Conservation (phyloP, 2,329 filamentous ascomycete genomes). For the Helminthosporium solani region DNA sequence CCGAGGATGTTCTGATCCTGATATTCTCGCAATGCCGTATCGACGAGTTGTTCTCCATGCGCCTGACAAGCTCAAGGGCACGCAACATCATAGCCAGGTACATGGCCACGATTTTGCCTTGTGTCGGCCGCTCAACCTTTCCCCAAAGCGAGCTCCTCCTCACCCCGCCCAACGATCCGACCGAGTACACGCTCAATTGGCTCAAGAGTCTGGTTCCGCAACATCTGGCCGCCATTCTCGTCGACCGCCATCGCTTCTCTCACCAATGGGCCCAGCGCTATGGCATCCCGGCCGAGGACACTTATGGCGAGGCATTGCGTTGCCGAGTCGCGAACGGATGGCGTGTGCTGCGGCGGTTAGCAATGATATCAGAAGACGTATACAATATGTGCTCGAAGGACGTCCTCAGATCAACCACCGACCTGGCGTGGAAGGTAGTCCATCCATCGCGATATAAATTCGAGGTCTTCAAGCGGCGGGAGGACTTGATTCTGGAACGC, state of each 20-base stretch:
- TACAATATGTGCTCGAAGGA: slow-evolving; percentile 11
- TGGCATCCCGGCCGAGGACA: slow-evolving; percentile 33
- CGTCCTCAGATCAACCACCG: slow-evolving; percentile 12
- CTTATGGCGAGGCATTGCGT: slow-evolving; percentile 30
- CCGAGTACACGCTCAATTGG: slow-evolving; percentile 19
- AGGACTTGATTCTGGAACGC: slow-evolving; percentile 20
- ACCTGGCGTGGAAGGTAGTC: slow-evolving; percentile 14
- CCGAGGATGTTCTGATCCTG: slow-evolving; percentile 35
- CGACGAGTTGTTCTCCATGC: slow-evolving; percentile 28
- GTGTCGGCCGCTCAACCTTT: slow-evolving; percentile 30
- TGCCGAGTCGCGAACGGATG: slow-evolving; percentile 30
- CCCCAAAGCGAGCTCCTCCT: slow-evolving; percentile 21
- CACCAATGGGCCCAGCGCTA: slow-evolving; percentile 21
- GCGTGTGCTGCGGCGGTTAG: slow-evolving; percentile 25
- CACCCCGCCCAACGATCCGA: slow-evolving; percentile 6
- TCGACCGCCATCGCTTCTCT: slow-evolving; percentile 31
- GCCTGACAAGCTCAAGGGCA: slow-evolving; percentile 19
- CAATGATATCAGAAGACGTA: slow-evolving; percentile 26
- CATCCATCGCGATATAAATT: slow-evolving; percentile 19
- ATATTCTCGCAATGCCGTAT: slow-evolving; percentile 30
- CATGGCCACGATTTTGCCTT: slow-evolving; percentile 28
- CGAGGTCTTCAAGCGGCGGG: slow-evolving; percentile 17
- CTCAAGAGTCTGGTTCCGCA: slow-evolving; percentile 29
- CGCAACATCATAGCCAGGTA: slow-evolving; percentile 28
- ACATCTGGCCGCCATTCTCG: slow-evolving; percentile 31